phyloP scores from a whole-genome alignment of 176 grass and related monocot species.

The Triticum urartu region DNA sequence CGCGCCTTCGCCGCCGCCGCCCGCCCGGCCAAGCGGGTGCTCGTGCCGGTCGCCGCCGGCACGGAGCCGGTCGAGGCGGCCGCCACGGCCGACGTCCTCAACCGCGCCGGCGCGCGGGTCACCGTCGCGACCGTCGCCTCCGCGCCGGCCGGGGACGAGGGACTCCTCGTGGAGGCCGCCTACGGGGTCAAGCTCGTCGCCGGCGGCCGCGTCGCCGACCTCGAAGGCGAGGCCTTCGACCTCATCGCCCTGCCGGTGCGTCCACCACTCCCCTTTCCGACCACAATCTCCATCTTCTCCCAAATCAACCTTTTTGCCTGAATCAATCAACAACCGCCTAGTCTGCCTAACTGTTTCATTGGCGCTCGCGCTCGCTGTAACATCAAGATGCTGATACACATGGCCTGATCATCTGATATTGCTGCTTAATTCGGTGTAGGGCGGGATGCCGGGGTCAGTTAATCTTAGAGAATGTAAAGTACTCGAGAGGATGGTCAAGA shows the following conservation, averaged over 20 bases:
- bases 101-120: constrained; percentile 57
- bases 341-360: background rate
- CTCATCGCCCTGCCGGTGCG: constrained; percentile 65
- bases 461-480: constrained; percentile 65
- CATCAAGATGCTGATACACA: background rate
- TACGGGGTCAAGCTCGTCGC: constrained; percentile 70
- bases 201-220: constrained; percentile 48
- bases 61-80: constrained; percentile 78
- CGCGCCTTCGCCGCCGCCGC: constrained; percentile 20
- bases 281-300: background rate
- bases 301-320: background rate
- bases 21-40: constrained; percentile 45
- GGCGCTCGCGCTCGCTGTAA: background rate
- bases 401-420: background rate
- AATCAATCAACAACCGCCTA: background rate
- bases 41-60: constrained; percentile 67
- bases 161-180: constrained; percentile 55
- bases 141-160: constrained; percentile 30
- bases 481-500: constrained; percentile 81
- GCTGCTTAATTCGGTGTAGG: constrained; percentile 37
- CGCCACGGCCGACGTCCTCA: constrained; percentile 58
- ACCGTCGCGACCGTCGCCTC: constrained; percentile 59
- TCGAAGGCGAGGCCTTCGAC: constrained; percentile 51
- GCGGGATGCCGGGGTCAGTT: constrained; percentile 67
- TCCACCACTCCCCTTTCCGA: background rate